Evolutionary conservation across 2,329 filamentous ascomycete species (phyloP).

Genomic region (Zymoseptoria crescenta): DNA sequence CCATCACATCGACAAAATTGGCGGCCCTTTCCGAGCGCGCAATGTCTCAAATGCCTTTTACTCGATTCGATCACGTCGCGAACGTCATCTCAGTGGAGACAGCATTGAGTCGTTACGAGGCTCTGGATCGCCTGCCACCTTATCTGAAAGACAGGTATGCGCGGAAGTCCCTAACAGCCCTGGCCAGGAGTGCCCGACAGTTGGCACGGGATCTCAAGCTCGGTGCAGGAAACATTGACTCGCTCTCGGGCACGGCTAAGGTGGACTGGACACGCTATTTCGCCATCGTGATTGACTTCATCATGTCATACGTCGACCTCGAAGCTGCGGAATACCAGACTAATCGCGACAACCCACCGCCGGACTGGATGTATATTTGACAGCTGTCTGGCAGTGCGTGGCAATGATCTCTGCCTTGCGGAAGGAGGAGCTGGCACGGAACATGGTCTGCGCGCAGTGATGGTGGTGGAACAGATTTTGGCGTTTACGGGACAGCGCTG

Average conservation of each 20-base stretch:
- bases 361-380: too few species aligned
- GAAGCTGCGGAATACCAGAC: neutral
- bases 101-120: neutral
- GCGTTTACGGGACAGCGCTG: too few species aligned
- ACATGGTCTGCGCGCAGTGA: too few species aligned
- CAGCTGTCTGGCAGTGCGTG: too few species aligned
- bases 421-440: too few species aligned
- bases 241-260: neutral
- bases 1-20: neutral
- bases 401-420: too few species aligned
- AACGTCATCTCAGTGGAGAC: neutral
- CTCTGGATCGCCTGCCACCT: neutral
- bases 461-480: too few species aligned
- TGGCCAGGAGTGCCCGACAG: neutral
- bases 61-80: neutral
- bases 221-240: neutral
- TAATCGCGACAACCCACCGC: neutral
- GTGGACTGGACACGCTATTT: neutral
- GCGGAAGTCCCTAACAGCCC: neutral
- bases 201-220: neutral
- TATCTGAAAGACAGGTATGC: neutral
- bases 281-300: neutral
- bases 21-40: neutral
- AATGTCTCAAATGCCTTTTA: neutral
- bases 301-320: neutral